Evolutionary conservation across 352 stramenopile genomes (phyloP).

Genomic region (Aphanomyces stellatus): DNA sequence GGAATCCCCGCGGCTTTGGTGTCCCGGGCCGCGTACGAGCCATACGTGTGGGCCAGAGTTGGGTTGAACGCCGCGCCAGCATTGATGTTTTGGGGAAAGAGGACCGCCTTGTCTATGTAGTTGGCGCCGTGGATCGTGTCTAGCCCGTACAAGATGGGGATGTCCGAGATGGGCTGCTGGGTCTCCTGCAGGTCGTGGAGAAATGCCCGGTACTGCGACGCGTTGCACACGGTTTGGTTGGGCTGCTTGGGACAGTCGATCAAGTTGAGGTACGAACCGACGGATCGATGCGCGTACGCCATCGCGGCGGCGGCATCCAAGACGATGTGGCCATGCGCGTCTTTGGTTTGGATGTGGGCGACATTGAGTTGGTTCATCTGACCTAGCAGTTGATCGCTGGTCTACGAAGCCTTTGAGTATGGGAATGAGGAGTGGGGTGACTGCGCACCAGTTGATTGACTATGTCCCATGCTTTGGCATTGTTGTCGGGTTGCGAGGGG

Average conservation of each 20-base stretch:
- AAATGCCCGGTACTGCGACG: slow-evolving; percentile 38
- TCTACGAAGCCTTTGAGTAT: background rate
- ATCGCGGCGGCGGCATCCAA: slow-evolving; percentile 36
- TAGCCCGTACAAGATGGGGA: slow-evolving; percentile 80
- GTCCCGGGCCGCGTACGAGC: slow-evolving; percentile 68
- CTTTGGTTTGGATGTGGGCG: slow-evolving; percentile 27
- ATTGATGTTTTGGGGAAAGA: slow-evolving; percentile 84
- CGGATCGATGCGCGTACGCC: slow-evolving; percentile 41
- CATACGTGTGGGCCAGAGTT: slow-evolving; percentile 57
- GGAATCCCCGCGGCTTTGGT: slow-evolving; percentile 79
- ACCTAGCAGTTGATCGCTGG: slow-evolving; percentile 28
- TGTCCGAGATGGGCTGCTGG: slow-evolving; percentile 31
- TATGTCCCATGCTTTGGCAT: background rate
- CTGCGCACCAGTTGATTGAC: background rate
- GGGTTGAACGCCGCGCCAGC: slow-evolving; percentile 84
- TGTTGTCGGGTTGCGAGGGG: background rate
- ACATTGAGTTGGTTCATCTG: slow-evolving; percentile 85
- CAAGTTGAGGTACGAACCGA: slow-evolving; percentile 62
- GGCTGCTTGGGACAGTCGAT: slow-evolving; percentile 23
- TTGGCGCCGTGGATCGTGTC: slow-evolving; percentile 87
- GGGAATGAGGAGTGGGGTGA: background rate
- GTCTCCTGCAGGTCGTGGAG: slow-evolving; percentile 48
- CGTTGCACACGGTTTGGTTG: slow-evolving; percentile 12
- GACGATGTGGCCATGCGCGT: slow-evolving; percentile 17
- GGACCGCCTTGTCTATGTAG: slow-evolving; percentile 71